A percentile compares a stretch with the other conserved stretches of the same genome.
phyloP scores from a whole-genome alignment of 176 grass and related monocot genomes.

The Oryza brachyantha region DNA sequence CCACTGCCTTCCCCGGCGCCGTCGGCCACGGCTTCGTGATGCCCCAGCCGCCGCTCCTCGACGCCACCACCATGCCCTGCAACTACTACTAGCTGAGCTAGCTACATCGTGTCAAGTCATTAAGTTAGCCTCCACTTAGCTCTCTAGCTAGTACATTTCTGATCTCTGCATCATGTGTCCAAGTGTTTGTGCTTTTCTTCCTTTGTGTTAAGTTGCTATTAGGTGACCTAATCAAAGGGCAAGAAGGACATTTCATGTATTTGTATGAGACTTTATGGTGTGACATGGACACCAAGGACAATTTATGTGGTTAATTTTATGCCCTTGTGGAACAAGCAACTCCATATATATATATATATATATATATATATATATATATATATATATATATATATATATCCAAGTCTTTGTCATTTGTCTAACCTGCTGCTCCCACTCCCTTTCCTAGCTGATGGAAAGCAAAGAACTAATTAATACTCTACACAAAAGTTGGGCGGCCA shows the following conservation, averaged over 20 bases:
- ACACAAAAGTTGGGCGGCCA: conserved; percentile 10
- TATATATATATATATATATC: no score
- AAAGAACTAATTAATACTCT: neutral
- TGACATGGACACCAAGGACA: conserved; percentile 27
- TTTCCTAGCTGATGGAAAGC: conserved; percentile 3
- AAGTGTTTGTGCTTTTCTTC: neutral
- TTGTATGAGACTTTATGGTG: conserved; percentile 19
- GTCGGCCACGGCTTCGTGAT: neutral
- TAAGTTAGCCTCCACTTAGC: neutral
- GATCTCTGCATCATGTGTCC: neutral
- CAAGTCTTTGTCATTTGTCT: conserved; percentile 12
- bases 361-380: no score
- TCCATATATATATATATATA: neutral
- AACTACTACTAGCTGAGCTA: conserved; percentile 20
- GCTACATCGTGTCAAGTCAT: neutral
- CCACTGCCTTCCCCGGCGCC: neutral
- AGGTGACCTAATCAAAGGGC: conserved; percentile 16
- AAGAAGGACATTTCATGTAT: conserved; percentile 10
- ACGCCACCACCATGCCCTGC: conserved; percentile 9
- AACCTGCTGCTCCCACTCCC: neutral
- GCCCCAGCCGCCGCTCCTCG: conserved; percentile 1
- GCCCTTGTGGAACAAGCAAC: conserved; percentile 21
- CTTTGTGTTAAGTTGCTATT: conserved; percentile 19
- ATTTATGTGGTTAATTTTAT: conserved; percentile 25
- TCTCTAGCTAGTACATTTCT: neutral